Base-by-base conservation (phyloP, 805 yeast species). In the Candida pseudofarinosa region DNA sequence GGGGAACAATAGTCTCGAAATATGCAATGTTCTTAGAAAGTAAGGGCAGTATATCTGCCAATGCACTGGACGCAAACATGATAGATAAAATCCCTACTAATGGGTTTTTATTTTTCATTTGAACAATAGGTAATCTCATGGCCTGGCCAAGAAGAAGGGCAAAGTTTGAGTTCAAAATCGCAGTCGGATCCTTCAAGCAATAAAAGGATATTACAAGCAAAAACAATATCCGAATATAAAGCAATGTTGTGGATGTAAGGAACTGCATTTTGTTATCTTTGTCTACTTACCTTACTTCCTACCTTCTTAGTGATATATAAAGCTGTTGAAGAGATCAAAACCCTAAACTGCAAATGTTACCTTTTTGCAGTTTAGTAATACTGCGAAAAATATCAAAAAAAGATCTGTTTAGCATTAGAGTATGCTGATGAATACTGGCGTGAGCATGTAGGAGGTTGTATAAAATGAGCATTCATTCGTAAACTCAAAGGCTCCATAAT, bases 1-100 rank as follows among this genome's bases (percentile, higher is more conserved):
- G 50, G 7, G 89, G 88, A 2, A 82, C 77, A 8, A 80, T 56
- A 0, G 81, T 68, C 49, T 81, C 83, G 53, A 84, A 83, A 58
- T 76, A 81, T 6, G 56, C 60, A 8, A 59, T 53, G 54, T 75
- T 65, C n/a, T 63, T 67, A 3, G 74, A 79, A 16, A 77, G 39
- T 35, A 81, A 58, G n/a, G 88, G 86, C 13, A 81, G 65, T 36
- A 83, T 52, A 59, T 85, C 93, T 19, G 67, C 55, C 3, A 80
- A 5, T 0, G 79, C 79, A 35, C 71, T 49, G 3, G 74, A 49
- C 0, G 64, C 59, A 18, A 82, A 58, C 16, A 80, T 50, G 3
- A 79, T 42, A 1, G 80, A 71, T 32, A 80, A 52, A 0, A 76
- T 39, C 1, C 87, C 86, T 33, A 71, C 52, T 37, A 75, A 65